Evolutionary conservation across 208 protist species (phyloP).

Genomic region (Phytomonas francai): DNA sequence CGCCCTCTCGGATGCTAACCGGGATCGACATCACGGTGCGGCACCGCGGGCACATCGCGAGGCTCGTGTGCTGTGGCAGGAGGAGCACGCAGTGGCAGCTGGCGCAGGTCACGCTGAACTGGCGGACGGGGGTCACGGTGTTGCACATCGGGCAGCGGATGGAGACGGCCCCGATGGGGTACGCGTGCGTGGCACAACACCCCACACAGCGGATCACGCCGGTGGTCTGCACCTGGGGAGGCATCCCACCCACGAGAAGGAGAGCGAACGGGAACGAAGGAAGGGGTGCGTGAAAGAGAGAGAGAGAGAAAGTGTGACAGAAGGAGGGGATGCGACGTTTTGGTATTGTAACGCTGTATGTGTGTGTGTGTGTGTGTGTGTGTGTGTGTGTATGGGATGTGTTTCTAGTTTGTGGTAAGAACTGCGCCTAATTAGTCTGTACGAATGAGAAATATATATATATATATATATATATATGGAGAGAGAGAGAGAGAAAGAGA

Average conservation of each 20-base stretch:
- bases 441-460: too few species aligned
- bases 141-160: slow-evolving; percentile 83
- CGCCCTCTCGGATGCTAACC: slow-evolving; percentile 62
- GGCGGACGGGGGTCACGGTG: slow-evolving; percentile 66
- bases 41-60: slow-evolving; percentile 80
- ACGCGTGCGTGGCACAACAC: slow-evolving; percentile 72
- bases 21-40: slow-evolving; percentile 82
- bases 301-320: neutral
- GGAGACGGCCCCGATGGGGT: slow-evolving; percentile 74
- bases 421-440: too few species aligned
- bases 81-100: slow-evolving; percentile 79
- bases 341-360: neutral
- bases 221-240: slow-evolving; percentile 49
- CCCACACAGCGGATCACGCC: slow-evolving; percentile 73
- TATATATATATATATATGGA: neutral
- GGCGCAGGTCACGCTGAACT: slow-evolving; percentile 77
- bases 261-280: slow-evolving; percentile 1
- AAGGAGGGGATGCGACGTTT: too few species aligned
- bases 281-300: neutral
- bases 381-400: too few species aligned
- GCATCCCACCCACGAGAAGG: slow-evolving; percentile 21
- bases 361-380: slow-evolving; percentile 1
- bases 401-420: too few species aligned
- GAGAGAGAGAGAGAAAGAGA: slow-evolving; percentile 12
- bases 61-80: slow-evolving; percentile 74